These are phyloP conservation scores for Aspergillus puulaauensis DNA, from an alignment of 2,329 filamentous ascomycete species.

Conservation along the genomic window DNA sequence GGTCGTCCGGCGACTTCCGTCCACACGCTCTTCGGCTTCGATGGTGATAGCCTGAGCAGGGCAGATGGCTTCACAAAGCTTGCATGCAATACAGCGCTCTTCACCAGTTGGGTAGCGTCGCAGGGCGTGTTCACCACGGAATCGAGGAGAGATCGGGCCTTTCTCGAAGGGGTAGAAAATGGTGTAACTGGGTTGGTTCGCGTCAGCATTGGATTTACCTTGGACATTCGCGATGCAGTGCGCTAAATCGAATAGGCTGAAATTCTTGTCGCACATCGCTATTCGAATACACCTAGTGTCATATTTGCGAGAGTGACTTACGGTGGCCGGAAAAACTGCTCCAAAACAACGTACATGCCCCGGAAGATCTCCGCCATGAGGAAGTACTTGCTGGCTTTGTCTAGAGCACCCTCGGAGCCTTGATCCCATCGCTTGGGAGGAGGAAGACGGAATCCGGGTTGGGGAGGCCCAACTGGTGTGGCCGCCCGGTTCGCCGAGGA, in stretches of 20 bases:
- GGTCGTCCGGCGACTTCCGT: slow-evolving; percentile 91
- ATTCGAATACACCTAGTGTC: neutral
- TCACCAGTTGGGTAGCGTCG: slow-evolving; percentile 95
- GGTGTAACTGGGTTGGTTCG: slow-evolving; percentile 69
- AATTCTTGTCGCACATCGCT: neutral
- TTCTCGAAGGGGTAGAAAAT: slow-evolving; percentile 99
- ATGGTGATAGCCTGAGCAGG: slow-evolving; percentile 98
- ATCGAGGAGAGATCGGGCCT: slow-evolving; percentile 94
- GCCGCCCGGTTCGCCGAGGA: slow-evolving; percentile 61
- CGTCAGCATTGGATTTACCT: neutral
- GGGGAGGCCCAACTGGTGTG: slow-evolving; percentile 74
- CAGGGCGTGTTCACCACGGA: slow-evolving; percentile 96
- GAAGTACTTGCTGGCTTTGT: slow-evolving; percentile 90
- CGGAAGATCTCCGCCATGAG: slow-evolving; percentile 92
- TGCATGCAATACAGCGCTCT: slow-evolving; percentile 99
- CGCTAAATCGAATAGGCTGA: neutral
- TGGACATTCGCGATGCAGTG: neutral
- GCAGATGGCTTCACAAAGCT: slow-evolving; percentile 98
- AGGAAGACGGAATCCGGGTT: slow-evolving; percentile 75
- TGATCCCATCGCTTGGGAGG: slow-evolving; percentile 77
- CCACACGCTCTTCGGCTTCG: slow-evolving; percentile 95
- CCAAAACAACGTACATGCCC: slow-evolving; percentile 95
- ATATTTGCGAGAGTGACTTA: slow-evolving; percentile 57
- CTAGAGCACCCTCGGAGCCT: slow-evolving; percentile 71
- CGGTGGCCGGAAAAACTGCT: slow-evolving; percentile 98